These are phyloP conservation scores for Nicotiana tabacum DNA, from an alignment of 257 asterid genomes.

Conservation along the genomic window DNA sequence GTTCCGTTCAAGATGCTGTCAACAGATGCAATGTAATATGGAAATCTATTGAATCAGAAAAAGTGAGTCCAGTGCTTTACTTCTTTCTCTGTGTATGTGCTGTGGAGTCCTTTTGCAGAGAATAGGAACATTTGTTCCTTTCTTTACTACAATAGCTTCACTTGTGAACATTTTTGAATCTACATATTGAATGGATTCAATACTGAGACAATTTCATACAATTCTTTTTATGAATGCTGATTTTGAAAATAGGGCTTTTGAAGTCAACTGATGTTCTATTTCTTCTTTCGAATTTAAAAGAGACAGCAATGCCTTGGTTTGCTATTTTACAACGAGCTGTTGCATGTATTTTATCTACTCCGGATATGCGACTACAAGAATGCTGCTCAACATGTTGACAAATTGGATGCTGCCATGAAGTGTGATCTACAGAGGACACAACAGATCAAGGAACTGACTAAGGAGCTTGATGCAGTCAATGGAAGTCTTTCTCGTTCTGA, in stretches of 20 bases:
- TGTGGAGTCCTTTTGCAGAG: background rate
- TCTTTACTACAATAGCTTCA: constrained; percentile 9
- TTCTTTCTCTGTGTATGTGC: background rate
- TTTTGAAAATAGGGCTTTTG: constrained; percentile 9
- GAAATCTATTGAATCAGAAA: constrained; percentile 72
- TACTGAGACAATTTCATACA: background rate
- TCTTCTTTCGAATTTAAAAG: constrained; percentile 32
- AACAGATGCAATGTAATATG: constrained; percentile 67
- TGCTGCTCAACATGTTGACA: constrained; percentile 79
- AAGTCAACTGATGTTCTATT: constrained; percentile 21
- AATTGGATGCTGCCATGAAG: constrained; percentile 81
- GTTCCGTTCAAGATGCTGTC: constrained; percentile 73
- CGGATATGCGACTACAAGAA: constrained; percentile 90
- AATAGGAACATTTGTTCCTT: background rate
- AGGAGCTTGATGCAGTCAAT: constrained; percentile 63
- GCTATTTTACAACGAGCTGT: constrained; percentile 75
- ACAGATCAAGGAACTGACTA: constrained; percentile 52
- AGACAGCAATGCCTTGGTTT: constrained; percentile 81
- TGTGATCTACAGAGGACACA: constrained; percentile 67
- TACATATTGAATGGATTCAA: background rate
- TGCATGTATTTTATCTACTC: constrained; percentile 86
- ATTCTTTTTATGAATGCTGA: background rate
- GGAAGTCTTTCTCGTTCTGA: constrained; percentile 55
- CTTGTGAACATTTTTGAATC: background rate
- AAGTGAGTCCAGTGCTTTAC: constrained; percentile 37